phyloP scores from a whole-genome alignment of 352 stramenopile genomes.

The Phytophthora palmivora region DNA sequence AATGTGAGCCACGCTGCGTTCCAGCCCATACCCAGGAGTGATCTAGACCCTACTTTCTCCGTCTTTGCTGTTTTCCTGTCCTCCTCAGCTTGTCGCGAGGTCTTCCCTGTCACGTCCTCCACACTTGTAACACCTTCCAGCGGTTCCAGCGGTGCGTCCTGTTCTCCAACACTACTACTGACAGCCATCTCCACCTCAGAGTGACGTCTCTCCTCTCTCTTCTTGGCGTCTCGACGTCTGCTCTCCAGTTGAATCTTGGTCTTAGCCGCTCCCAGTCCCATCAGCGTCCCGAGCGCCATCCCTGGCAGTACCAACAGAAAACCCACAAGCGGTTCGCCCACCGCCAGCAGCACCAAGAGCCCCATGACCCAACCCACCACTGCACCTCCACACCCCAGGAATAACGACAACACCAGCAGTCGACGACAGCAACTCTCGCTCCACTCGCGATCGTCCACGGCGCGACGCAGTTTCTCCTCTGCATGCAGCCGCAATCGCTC shows the following conservation, averaged over 20 bases:
- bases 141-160: slow-evolving; percentile 39
- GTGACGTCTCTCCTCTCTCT: slow-evolving; percentile 42
- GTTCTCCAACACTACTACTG: slow-evolving; percentile 37
- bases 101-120: slow-evolving; percentile 30
- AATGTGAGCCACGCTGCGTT: slow-evolving; percentile 53
- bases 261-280: slow-evolving; percentile 64
- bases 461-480: slow-evolving; percentile 58
- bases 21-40: slow-evolving; percentile 43
- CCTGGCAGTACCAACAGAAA: slow-evolving; percentile 73
- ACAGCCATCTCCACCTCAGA: slow-evolving; percentile 68
- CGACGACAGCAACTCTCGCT: slow-evolving; percentile 52
- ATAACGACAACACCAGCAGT: slow-evolving; percentile 62
- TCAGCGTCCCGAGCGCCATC: slow-evolving; percentile 57
- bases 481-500: slow-evolving; percentile 73
- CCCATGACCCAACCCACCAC: slow-evolving; percentile 60
- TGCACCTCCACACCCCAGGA: slow-evolving; percentile 55
- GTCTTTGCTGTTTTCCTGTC: slow-evolving; percentile 3
- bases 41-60: slow-evolving; percentile 20
- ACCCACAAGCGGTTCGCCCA: slow-evolving; percentile 62
- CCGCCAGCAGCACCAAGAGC: slow-evolving; percentile 55
- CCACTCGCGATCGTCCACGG: slow-evolving; percentile 58
- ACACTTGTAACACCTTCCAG: slow-evolving; percentile 42
- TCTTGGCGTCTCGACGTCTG: slow-evolving; percentile 48
- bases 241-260: slow-evolving; percentile 67
- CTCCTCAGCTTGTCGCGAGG: slow-evolving; percentile 9